Conservation (phyloP, 805 yeast genomes). For the Saccharomycopsis sp. region DNA sequence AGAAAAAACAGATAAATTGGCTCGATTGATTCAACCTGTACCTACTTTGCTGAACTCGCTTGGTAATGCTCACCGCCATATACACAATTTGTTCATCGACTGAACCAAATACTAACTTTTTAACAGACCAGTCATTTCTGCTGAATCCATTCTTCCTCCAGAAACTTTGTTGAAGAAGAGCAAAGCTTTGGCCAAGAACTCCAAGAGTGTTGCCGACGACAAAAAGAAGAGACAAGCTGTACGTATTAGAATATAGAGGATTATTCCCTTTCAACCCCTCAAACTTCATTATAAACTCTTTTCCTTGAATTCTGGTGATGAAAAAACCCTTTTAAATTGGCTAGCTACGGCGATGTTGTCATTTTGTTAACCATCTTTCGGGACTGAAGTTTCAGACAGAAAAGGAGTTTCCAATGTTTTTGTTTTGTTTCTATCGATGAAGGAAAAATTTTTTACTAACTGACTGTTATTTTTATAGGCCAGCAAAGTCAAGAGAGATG, state of each 20-base stretch:
- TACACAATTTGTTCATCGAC: no score
- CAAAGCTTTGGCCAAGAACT: conserved; percentile 68
- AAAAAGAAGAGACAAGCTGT: conserved; percentile 72
- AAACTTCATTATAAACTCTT: no score
- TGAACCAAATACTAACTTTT: conserved; percentile 10
- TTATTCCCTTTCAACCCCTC: neutral
- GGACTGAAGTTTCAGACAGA: conserved; percentile 12
- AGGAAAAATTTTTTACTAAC: no score
- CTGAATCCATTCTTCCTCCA: conserved; percentile 40
- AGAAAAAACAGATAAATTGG: neutral
- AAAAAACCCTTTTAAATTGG: conserved; percentile 15
- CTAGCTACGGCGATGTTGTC: conserved; percentile 21
- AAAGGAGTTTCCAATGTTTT: conserved; percentile 1
- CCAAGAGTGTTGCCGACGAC: conserved; percentile 73
- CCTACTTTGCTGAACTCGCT: no score
- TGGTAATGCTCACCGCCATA: no score
- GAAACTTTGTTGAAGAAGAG: conserved; percentile 80
- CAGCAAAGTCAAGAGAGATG: conserved; percentile 51
- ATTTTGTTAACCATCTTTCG: conserved; percentile 21
- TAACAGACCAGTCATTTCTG: conserved; percentile 29
- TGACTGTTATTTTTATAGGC: conserved; percentile 29
- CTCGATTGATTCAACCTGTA: no score
- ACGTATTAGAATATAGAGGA: no score
- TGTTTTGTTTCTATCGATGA: conserved; percentile 21
- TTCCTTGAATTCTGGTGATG: conserved; percentile 14